phyloP scores from a whole-genome alignment of 75 land plant genomes.

The Pinus taeda region DNA sequence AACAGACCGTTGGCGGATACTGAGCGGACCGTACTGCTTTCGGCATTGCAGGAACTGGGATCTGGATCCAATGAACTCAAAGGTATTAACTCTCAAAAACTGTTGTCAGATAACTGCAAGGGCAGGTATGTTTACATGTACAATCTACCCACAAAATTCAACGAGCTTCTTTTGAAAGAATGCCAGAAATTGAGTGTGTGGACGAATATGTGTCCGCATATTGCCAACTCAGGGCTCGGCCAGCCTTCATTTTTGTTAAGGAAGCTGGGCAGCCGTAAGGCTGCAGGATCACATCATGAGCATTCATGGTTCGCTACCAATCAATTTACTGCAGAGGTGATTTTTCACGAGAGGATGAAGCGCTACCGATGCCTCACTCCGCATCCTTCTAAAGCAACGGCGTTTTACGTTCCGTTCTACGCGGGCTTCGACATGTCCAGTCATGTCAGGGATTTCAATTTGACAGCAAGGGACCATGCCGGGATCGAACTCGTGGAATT shows the following conservation, averaged over 20 bases:
- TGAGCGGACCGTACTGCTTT: too few relatives aligned
- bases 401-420: slow-evolving; percentile 78
- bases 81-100: too few relatives aligned
- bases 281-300: too few relatives aligned
- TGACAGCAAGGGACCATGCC: slow-evolving; percentile 27
- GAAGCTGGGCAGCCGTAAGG: background rate
- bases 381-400: slow-evolving; percentile 31
- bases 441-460: slow-evolving; percentile 27
- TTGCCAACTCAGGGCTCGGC: slow-evolving; percentile 67
- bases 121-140: slow-evolving; percentile 46
- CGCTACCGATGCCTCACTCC: slow-evolving; percentile 63
- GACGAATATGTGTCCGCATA: slow-evolving; percentile 65
- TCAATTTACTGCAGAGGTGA: slow-evolving; percentile 61
- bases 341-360: slow-evolving; percentile 61
- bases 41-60: too few relatives aligned
- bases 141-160: slow-evolving; percentile 58
- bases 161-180: slow-evolving; percentile 36
- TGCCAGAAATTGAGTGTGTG: slow-evolving; percentile 53
- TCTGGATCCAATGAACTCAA: too few relatives aligned
- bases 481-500: slow-evolving; percentile 25
- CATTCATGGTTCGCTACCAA: slow-evolving; percentile 47
- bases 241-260: background rate
- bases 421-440: slow-evolving; percentile 59
- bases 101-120: background rate
- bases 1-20: too few relatives aligned